Percentiles rank a stretch among this genome's conserved stretches.
Evolutionary conservation across 1,284 basidiomycete species (phyloP).

Genomic region (Entoloma clypeatum): DNA sequence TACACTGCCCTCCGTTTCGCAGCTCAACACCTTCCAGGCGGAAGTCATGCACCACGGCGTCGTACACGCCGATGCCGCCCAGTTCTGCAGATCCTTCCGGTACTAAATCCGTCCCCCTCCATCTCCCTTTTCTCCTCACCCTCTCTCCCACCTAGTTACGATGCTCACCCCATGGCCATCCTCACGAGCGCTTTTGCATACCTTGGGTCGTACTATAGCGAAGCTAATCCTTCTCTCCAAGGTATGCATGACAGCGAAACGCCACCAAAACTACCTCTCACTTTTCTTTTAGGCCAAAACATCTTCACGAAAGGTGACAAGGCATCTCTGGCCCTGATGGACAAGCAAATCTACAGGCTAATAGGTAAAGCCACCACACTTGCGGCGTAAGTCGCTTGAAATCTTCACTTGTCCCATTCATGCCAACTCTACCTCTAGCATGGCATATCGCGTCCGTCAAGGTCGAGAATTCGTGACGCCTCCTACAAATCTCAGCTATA

Average conservation of each 20-base stretch:
- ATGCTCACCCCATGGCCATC: conserved; percentile 87
- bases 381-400: conserved; percentile 61
- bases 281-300: conserved; percentile 55
- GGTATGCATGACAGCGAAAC: conserved; percentile 34
- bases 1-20: conserved; percentile 62
- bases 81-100: conserved; percentile 79
- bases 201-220: conserved; percentile 79
- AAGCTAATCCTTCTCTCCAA: conserved; percentile 76
- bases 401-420: conserved; percentile 3
- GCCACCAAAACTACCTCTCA: not conserved
- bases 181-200: conserved; percentile 83
- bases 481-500: conserved; percentile 76
- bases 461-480: conserved; percentile 85
- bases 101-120: conserved; percentile 23
- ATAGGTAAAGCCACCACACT: conserved; percentile 86
- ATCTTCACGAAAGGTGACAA: conserved; percentile 70
- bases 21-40: conserved; percentile 59
- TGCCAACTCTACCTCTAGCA: conserved; percentile 40
- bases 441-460: conserved; percentile 87
- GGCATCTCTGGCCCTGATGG: conserved; percentile 71
- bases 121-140: not conserved
- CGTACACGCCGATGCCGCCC: conserved; percentile 75
- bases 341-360: conserved; percentile 85
- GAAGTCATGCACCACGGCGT: conserved; percentile 79
- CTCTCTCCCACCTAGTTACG: conserved; percentile 49